Percentiles rank a stretch among this genome's conserved stretches.
Evolutionary conservation across 1,284 basidiomycete species (phyloP).

Genomic region (Laetiporus sulphureus): DNA sequence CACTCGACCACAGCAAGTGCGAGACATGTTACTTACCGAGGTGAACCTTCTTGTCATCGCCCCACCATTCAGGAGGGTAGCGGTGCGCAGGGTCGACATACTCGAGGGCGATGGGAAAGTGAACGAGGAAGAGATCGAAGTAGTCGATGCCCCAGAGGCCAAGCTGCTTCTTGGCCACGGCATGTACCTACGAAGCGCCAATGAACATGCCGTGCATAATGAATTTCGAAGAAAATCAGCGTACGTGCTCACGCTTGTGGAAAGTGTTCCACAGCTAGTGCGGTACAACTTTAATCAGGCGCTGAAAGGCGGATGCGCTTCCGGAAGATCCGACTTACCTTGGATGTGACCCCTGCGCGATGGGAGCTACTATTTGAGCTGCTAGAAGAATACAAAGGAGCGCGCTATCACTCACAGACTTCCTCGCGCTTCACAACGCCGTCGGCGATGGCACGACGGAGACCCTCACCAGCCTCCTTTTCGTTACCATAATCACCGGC

Average conservation of each 20-base stretch:
- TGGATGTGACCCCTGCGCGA: constrained; percentile 57
- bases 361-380: background rate
- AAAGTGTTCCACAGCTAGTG: constrained; percentile 76
- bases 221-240: constrained; percentile 12
- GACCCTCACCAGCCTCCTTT: constrained; percentile 76
- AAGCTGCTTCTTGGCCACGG: constrained; percentile 56
- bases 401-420: constrained; percentile 52
- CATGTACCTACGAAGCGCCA: constrained; percentile 40
- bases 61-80: constrained; percentile 77
- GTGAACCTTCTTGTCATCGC: constrained; percentile 55
- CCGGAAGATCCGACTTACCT: constrained; percentile 30
- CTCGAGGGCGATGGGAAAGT: constrained; percentile 73
- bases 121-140: constrained; percentile 72
- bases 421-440: constrained; percentile 72
- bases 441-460: constrained; percentile 68
- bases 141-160: constrained; percentile 73
- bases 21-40: constrained; percentile 34
- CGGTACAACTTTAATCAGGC: constrained; percentile 8
- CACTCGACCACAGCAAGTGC: background rate
- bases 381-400: background rate
- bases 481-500: constrained; percentile 85
- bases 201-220: constrained; percentile 2
- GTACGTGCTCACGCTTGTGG: constrained; percentile 64
- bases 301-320: constrained; percentile 12
- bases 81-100: constrained; percentile 71